Conservation (phyloP, 805 yeast species). For the Hyphopichia homilentoma region DNA sequence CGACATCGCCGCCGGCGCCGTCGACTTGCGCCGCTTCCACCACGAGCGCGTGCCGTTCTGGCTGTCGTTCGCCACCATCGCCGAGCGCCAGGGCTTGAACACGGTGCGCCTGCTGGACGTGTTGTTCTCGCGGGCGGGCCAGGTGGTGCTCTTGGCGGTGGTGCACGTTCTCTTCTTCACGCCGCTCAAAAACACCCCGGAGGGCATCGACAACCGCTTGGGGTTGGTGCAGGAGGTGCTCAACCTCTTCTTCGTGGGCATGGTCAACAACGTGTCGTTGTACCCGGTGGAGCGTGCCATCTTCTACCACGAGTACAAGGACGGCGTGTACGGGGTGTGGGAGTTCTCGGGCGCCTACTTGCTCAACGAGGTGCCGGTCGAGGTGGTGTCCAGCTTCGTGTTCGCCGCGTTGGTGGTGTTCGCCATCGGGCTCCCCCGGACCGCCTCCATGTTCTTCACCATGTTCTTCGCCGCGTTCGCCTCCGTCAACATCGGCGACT, state of each 20-base stretch:
- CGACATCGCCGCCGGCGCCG: conserved; percentile 34
- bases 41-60: conserved; percentile 17
- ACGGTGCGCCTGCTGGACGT: conserved; percentile 47
- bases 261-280: conserved; percentile 71
- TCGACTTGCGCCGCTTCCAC: conserved; percentile 43
- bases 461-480: conserved; percentile 51
- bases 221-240: conserved; percentile 75
- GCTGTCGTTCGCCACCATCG: conserved; percentile 26
- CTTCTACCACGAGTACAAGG: conserved; percentile 76
- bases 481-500: conserved; percentile 74
- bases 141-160: conserved; percentile 59
- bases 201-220: conserved; percentile 62
- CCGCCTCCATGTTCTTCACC: conserved; percentile 63
- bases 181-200: conserved; percentile 31
- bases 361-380: conserved; percentile 64
- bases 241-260: conserved; percentile 73
- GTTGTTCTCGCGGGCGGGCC: conserved; percentile 59
- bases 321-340: conserved; percentile 60
- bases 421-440: conserved; percentile 70
- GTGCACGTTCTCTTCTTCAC: conserved; percentile 64
- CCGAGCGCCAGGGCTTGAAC: conserved; percentile 30
- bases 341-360: conserved; percentile 63
- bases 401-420: conserved; percentile 63
- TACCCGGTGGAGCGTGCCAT: conserved; percentile 72
- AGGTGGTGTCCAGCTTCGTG: conserved; percentile 52